phyloP scores from a whole-genome alignment of 2,329 filamentous ascomycete species.

The Fusarium sp. region DNA sequence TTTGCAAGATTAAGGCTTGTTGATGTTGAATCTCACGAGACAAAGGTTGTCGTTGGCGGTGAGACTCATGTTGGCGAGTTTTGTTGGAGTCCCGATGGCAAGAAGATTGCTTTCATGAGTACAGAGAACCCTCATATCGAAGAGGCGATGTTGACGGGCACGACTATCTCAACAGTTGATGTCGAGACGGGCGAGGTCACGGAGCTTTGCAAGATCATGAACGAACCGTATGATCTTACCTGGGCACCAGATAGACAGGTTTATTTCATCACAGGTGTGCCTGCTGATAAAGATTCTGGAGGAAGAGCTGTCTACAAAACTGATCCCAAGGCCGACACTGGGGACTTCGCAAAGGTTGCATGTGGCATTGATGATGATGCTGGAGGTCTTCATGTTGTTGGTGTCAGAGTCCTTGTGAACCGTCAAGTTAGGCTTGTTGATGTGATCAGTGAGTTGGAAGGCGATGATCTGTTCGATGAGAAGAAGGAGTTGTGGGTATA shows the following conservation, averaged over 20 bases:
- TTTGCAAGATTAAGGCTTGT: conserved; percentile 46
- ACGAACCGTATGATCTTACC: neutral
- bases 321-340: neutral
- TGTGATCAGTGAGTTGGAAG: conserved; percentile 17
- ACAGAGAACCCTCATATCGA: conserved; percentile 21
- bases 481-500: conserved; percentile 17
- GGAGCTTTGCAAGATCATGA: conserved; percentile 18
- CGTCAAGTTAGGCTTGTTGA: neutral
- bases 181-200: conserved; percentile 5
- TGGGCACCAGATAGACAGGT: conserved; percentile 31
- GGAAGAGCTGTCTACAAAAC: conserved; percentile 20
- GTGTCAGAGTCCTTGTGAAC: conserved; percentile 18
- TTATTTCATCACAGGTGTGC: conserved; percentile 28
- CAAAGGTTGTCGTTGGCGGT: conserved; percentile 9
- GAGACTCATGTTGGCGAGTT: conserved; percentile 17
- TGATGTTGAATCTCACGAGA: conserved; percentile 42
- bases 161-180: conserved; percentile 7
- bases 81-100: conserved; percentile 36
- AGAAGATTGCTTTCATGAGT: conserved; percentile 11
- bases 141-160: conserved; percentile 20
- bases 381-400: neutral
- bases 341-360: neutral
- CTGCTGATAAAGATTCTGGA: conserved; percentile 1
- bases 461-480: conserved; percentile 17
- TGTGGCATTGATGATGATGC: conserved; percentile 32